A percentile compares a stretch with the other conserved stretches of the same genome.
Conservation (phyloP, 805 yeast genomes). For the Teunomyces panamensis region DNA sequence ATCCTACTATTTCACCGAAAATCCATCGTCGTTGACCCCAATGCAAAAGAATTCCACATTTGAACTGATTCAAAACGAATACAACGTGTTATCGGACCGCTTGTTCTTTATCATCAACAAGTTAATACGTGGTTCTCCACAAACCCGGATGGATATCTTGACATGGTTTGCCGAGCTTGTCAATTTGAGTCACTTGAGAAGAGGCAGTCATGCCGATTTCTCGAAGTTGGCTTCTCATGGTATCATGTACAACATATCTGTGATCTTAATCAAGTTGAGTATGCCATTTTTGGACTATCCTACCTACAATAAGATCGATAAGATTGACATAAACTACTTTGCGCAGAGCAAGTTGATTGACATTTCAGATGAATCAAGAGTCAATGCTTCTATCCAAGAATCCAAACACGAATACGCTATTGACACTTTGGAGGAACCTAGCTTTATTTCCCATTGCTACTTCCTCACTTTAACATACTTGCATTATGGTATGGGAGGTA, state of each 20-base stretch:
- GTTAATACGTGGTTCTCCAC: slow-evolving; percentile 68
- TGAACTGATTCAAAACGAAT: slow-evolving; percentile 64
- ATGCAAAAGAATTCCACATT: slow-evolving; percentile 49
- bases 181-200: slow-evolving; percentile 82
- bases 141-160: slow-evolving; percentile 62
- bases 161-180: slow-evolving; percentile 68
- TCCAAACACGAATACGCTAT: slow-evolving; percentile 55
- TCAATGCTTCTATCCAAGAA: slow-evolving; percentile 72
- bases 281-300: slow-evolving; percentile 76
- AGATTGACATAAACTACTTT: slow-evolving; percentile 72
- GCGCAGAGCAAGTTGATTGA: slow-evolving; percentile 54
- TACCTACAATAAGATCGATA: slow-evolving; percentile 63
- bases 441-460: slow-evolving; percentile 91
- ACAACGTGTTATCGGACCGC: slow-evolving; percentile 54
- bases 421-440: slow-evolving; percentile 40
- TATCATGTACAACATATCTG: slow-evolving; percentile 72
- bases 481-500: slow-evolving; percentile 88
- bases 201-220: slow-evolving; percentile 78
- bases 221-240: slow-evolving; percentile 71
- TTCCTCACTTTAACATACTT: slow-evolving; percentile 73
- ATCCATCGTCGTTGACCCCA: slow-evolving; percentile 17
- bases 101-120: slow-evolving; percentile 69
- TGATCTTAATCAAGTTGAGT: slow-evolving; percentile 66
- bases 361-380: slow-evolving; percentile 75
- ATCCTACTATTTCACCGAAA: slow-evolving; percentile 40